A percentile compares a stretch with the other conserved stretches of the same genome.
Evolutionary conservation across 2,329 filamentous ascomycete species (phyloP).

Genomic region (Myriosclerotinia duriaeana): DNA sequence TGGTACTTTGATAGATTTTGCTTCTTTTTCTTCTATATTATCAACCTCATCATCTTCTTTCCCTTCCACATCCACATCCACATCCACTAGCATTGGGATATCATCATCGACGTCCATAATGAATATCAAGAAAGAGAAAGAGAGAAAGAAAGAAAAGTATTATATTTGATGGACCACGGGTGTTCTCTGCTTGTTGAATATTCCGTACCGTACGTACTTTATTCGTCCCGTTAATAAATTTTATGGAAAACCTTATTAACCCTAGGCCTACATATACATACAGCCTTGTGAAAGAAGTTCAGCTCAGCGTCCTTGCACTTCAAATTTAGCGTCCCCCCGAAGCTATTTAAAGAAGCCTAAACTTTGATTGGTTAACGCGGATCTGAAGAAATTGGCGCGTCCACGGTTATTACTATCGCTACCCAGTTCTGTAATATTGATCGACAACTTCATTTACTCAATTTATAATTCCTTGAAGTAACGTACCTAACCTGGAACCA

Average conservation of each 20-base stretch:
- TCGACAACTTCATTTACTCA: background rate
- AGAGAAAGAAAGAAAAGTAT: background rate
- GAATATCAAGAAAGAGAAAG: background rate
- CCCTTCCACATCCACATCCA: slow-evolving; percentile 45
- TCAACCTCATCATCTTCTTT: slow-evolving; percentile 45
- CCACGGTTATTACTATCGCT: too few species aligned
- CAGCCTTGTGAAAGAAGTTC: slow-evolving; percentile 16
- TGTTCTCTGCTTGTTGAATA: background rate
- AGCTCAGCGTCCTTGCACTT: slow-evolving; percentile 12
- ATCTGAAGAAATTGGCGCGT: slow-evolving; percentile 20
- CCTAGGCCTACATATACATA: background rate
- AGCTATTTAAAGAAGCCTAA: background rate
- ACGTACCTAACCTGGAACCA: background rate
- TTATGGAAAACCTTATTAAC: too few species aligned
- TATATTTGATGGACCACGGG: too few species aligned
- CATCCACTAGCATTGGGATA: slow-evolving; percentile 63
- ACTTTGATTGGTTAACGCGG: slow-evolving; percentile 21
- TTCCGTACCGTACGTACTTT: background rate
- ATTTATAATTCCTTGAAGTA: slow-evolving; percentile 6
- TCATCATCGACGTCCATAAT: slow-evolving; percentile 63
- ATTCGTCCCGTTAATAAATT: too few species aligned
- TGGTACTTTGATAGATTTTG: slow-evolving; percentile 64
- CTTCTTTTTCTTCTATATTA: slow-evolving; percentile 48
- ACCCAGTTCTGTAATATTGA: slow-evolving; percentile 5
- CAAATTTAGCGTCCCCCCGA: slow-evolving; percentile 4